Base-by-base conservation (phyloP, 345 rosid genomes). In the Viola odorata region DNA sequence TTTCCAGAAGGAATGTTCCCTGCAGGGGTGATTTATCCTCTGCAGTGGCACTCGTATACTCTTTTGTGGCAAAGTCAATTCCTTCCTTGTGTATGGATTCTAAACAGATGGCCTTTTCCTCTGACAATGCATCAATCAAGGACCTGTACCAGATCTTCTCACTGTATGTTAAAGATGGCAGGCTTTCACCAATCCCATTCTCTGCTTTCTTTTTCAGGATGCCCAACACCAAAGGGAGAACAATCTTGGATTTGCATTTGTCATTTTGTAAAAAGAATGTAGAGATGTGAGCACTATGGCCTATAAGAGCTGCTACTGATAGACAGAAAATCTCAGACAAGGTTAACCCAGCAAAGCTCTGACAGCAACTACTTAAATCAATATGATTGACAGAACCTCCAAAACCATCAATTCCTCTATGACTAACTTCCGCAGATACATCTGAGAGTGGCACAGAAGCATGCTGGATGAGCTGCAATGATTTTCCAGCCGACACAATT, bases 401-500 rank as follows among this genome's bases (percentile, higher is more conserved):
- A 14, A 45, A 61, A 70, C 61, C 77, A 78, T 73, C 76, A 71
- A 55, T 51, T 10, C 55, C 72, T 57, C 50, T 51, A 62, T 57
- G 69, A 61, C 44, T 73, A 62, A 63, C 72, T 68, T 71, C 77
- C 50, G 67, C 60, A 69, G 76, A 67, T 69, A 52, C 56, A 63
- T 54, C 71, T 13, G 75, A 67, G 53, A 64, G 75, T 59, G 83
- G 68, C 61, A 75, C 60, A 66, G 84, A 82, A 70, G 83, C 71
- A 73, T 85, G 95, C 47, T 78, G 81, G 58, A 88, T 84, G 74
- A 95, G 81, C 78, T 91, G 97, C 80, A 88, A 75, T 37, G 99
- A 95, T 77, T 95, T 95, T 63, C 99, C 99, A 37, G 96, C 99
- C 67, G 96, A 88, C 69, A 95, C 81, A 76, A 91, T 82, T 42